A percentile compares a stretch with the other conserved stretches of the same genome.
These are phyloP conservation scores for Solanum habrochaites DNA, from an alignment of 257 asterid genomes.

Conservation along the genomic window DNA sequence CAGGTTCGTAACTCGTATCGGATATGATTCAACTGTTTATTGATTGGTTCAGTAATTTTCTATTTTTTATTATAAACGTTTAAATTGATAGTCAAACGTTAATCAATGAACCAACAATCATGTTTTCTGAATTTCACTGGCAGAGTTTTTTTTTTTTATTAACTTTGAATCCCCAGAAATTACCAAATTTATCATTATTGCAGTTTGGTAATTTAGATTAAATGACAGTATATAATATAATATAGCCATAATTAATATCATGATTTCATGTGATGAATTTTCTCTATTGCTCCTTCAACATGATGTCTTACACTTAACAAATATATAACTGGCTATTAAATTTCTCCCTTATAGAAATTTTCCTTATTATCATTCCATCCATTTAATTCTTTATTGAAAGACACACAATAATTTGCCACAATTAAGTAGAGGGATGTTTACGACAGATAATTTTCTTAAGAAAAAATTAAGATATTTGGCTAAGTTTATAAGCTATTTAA, in stretches of 20 bases:
- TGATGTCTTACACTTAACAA: not conserved
- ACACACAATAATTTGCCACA: not conserved
- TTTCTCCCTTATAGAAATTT: not conserved
- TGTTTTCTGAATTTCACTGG: not conserved
- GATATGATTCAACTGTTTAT: not conserved
- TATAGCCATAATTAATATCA: not conserved
- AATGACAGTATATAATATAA: not conserved
- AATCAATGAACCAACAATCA: not conserved
- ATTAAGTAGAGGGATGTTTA: not conserved
- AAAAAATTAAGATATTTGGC: not conserved
- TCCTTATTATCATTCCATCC: not conserved
- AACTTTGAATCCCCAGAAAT: not conserved
- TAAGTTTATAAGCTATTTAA: not conserved
- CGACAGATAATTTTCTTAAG: not conserved
- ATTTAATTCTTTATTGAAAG: not conserved
- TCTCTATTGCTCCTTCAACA: not conserved
- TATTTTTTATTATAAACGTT: too few relatives aligned
- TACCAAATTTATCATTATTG: not conserved
- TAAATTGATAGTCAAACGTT: not conserved
- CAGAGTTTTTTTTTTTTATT: too few relatives aligned
- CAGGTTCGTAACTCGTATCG: not conserved
- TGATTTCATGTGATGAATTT: too few relatives aligned
- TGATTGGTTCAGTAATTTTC: not conserved
- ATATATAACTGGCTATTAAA: not conserved
- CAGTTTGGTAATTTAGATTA: not conserved